Evolutionary conservation across 768 basidiomycete species (phyloP), one percentile per base, ranked within the genome.

Genomic region (Boletus fagicola): DNA sequence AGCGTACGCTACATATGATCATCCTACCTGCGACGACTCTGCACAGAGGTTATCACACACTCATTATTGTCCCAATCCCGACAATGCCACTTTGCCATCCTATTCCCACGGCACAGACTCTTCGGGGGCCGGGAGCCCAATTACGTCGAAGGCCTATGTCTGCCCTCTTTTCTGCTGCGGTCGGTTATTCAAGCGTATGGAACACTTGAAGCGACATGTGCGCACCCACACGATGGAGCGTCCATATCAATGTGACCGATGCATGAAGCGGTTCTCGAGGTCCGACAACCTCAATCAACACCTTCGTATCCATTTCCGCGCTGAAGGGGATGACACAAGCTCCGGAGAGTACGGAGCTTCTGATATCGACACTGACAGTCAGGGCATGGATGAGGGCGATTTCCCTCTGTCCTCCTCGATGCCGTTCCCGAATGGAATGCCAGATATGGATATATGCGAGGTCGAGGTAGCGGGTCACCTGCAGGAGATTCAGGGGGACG

Each of bases 281-380:
- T 87, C 86, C 67, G 95, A 96, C 69, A 95, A 95, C 66, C 80
- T 98, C 40, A 84, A 82, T 22, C 92, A 96, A 72, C 95, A 98
- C 69, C 68, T 87, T 57, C 83, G 91, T 59, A 93, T 92, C 48
- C 94, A 96, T 73, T 73, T 67, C 55, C 68, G 57, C 53, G 65
- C 66, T 15, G 73, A 69, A 40, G 72, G 64, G 30, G 70, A 70
- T 59, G 63, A 66, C 59, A 36, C 66, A 44, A 60, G 60, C 47
- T 62, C 68, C 62, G 69, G 59, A 24, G 75, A 65, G 13, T 60
- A 58, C 54, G 68, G 67, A 20, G 60, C 57, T 33, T 67, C 65
- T 50, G 71, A 68, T 51, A 58, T 62, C 33, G 69, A 71, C 51
- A 58, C 62, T 45, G 78, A 79, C 44, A 69, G 67, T 36, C 73